Evolutionary conservation across 257 asterid genomes (phyloP), one percentile per base, ranked within the genome.

Genomic region (Ocimum tenuiflorum): DNA sequence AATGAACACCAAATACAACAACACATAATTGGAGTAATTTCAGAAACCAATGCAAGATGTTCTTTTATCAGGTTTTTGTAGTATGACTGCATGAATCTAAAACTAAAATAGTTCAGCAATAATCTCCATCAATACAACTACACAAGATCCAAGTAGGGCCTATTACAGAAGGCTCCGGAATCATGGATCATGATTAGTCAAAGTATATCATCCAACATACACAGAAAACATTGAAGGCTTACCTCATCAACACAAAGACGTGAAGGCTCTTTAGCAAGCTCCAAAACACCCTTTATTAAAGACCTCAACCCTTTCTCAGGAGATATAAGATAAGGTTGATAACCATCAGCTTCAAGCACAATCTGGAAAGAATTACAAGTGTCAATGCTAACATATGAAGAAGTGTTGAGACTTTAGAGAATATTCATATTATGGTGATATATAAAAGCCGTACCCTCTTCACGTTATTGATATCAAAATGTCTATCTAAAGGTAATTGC

Each of bases 191-290:
- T 31, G 13, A 42, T 52, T 52, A 62, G 42, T 41, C 56, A 54
- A 23, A 42, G 15, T 23, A 70, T 12, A 71, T 17, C 50, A 15
- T 31, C 20, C 35, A 52, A 14, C 14, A 15, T 23, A 63, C 53
- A 19, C 48, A 59, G 61, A 59, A 68, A 62, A n/a, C 14, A 11
- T 51, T n/a, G 2, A 63, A 10, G 35, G 66, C 27, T 59, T 80
- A 89, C 96, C 92, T 89, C 95, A 68, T 87, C 92, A 65, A 86
- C 95, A 66, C 92, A 88, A 68, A 88, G 86, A 53, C 91, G 89
- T 59, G 96, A 86, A 60, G 97, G 94, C 70, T 88, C 97, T 79
- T 90, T 90, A 8, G 96, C 96, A 52, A 83, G 77, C 79, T 90
- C 95, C 38, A 91, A 60, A 54, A 91, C 96, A 72, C 76, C 79